A percentile compares a stretch with the other conserved stretches of the same genome.
These are phyloP conservation scores for Madurella mycetomatis DNA, from an alignment of 2,329 filamentous ascomycete genomes.

Conservation along the genomic window DNA sequence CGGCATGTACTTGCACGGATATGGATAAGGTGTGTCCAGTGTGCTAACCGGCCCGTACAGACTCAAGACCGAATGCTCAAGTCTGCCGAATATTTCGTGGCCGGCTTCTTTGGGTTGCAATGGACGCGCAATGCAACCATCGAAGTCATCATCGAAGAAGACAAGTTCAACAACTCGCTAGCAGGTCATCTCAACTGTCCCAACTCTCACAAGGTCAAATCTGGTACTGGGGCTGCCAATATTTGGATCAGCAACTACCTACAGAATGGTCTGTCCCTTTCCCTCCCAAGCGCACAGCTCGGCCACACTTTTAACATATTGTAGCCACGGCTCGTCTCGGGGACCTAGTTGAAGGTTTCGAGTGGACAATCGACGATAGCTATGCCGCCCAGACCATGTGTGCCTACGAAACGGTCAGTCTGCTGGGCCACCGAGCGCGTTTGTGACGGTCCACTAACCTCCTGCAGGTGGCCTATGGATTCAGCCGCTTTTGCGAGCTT, in stretches of 20 bases:
- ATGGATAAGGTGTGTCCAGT: background rate
- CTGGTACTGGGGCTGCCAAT: conserved; percentile 49
- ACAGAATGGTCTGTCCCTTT: conserved; percentile 43
- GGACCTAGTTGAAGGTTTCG: conserved; percentile 49
- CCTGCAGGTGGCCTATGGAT: conserved; percentile 61
- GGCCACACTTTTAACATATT: background rate
- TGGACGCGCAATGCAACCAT: conserved; percentile 69
- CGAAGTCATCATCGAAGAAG: conserved; percentile 64
- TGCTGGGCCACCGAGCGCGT: conserved; percentile 4
- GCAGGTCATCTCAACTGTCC: conserved; percentile 64
- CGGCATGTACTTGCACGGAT: conserved; percentile 35
- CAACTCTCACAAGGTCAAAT: conserved; percentile 50
- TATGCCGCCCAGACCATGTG: conserved; percentile 69
- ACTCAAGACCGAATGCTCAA: conserved; percentile 76
- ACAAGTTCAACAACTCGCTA: conserved; percentile 64
- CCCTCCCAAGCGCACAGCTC: background rate
- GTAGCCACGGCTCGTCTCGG: conserved; percentile 57
- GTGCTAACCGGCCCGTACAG: conserved; percentile 25
- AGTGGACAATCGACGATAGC: conserved; percentile 60
- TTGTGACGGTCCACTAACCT: background rate
- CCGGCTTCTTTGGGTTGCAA: conserved; percentile 72
- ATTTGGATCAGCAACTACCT: conserved; percentile 65
- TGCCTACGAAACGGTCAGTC: conserved; percentile 62
- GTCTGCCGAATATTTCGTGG: conserved; percentile 71
- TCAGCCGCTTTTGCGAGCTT: conserved; percentile 67